Conservation (phyloP, 805 yeast species). For the Jamesozyma hellenica region DNA sequence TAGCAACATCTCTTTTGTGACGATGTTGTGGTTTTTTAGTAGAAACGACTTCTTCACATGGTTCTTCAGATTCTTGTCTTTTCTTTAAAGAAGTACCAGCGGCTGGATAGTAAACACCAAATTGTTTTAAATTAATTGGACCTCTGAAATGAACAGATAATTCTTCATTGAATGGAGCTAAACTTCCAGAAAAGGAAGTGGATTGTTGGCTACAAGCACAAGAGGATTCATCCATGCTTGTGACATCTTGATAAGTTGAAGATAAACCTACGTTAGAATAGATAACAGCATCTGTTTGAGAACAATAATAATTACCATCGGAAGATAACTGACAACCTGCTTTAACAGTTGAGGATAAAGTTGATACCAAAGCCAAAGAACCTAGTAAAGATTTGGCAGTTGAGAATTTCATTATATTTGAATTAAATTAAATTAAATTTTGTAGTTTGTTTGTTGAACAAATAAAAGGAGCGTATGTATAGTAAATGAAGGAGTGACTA, state of each 20-base stretch:
- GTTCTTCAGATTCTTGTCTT: conserved; percentile 32
- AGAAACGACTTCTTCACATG: conserved; percentile 5
- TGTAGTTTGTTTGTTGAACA: neutral
- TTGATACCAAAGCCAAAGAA: conserved; percentile 3
- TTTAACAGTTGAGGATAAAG: conserved; percentile 10
- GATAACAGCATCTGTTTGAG: conserved; percentile 52
- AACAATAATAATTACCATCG: conserved; percentile 80
- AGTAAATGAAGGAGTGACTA: conserved; percentile 19
- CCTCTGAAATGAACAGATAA: conserved; percentile 74
- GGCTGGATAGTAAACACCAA: conserved; percentile 80
- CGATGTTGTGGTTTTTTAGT: conserved; percentile 28
- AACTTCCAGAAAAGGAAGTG: conserved; percentile 48
- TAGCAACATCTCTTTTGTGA: conserved; percentile 52
- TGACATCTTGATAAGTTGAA: conserved; percentile 74
- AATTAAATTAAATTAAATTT: neutral
- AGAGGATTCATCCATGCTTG: conserved; percentile 58
- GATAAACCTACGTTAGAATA: conserved; percentile 73
- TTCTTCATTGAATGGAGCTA: conserved; percentile 59
- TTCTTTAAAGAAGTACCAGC: conserved; percentile 37
- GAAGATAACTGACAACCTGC: conserved; percentile 35
- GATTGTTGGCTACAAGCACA: conserved; percentile 62
- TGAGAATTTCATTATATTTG: conserved; percentile 1
- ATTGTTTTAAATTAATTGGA: conserved; percentile 50
- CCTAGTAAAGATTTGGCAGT: conserved; percentile 1
- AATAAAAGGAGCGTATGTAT: too few relatives aligned